These are phyloP conservation scores for Phaffia tasmanica DNA, from an alignment of 768 basidiomycete species.

Conservation along the genomic window DNA sequence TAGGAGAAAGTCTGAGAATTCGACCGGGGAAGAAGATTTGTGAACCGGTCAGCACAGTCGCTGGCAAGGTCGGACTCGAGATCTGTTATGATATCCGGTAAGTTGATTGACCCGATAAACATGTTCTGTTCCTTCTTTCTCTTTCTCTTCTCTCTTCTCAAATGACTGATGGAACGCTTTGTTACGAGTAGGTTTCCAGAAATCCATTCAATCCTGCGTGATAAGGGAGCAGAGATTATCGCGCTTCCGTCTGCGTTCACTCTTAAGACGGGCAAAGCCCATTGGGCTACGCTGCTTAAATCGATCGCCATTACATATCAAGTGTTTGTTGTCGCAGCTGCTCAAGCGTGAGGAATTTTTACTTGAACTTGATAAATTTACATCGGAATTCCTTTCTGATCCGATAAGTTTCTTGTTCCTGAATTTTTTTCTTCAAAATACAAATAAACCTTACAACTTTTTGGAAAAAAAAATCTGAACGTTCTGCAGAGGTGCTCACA, in stretches of 20 bases:
- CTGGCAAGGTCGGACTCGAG: conserved; percentile 34
- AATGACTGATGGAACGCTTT: no score
- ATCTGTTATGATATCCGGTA: conserved; percentile 36
- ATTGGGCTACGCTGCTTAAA: conserved; percentile 31
- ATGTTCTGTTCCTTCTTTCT: not conserved
- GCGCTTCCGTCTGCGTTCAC: conserved; percentile 35
- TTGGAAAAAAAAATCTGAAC: not conserved
- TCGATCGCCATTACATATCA: conserved; percentile 34
- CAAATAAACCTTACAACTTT: not conserved
- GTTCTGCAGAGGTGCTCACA: conserved; percentile 30
- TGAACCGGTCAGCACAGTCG: conserved; percentile 25
- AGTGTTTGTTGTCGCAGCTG: conserved; percentile 33
- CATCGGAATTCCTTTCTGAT: not conserved
- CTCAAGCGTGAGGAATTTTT: conserved; percentile 28
- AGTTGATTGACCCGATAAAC: no score
- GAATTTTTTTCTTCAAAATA: not conserved
- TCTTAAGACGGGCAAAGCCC: conserved; percentile 35
- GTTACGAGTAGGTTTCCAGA: conserved; percentile 32
- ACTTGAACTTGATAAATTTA: not conserved
- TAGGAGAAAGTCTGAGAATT: conserved; percentile 31
- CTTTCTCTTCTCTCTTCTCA: not conserved
- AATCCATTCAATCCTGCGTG: conserved; percentile 30
- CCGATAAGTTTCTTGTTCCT: not conserved
- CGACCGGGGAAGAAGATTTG: conserved; percentile 29
- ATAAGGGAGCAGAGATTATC: conserved; percentile 31